These are phyloP conservation scores for Wickerhamomyces kurtzmanii DNA, from an alignment of 805 yeast species.

Conservation along the genomic window DNA sequence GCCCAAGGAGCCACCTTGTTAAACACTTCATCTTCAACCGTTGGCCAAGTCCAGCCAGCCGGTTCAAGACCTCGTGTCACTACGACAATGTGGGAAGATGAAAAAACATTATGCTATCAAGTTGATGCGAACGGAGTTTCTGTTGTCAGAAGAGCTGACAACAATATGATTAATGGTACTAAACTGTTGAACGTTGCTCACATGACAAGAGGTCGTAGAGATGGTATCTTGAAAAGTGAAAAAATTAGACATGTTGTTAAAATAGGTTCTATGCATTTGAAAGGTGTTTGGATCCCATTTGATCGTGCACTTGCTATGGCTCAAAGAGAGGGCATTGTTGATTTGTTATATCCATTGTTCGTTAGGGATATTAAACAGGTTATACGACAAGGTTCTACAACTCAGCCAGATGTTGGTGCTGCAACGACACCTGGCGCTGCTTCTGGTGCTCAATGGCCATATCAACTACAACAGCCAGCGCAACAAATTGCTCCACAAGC, in stretches of 20 bases:
- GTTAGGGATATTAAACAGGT: constrained; percentile 60
- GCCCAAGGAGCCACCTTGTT: not conserved
- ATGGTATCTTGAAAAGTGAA: constrained; percentile 73
- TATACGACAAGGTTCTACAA: constrained; percentile 24
- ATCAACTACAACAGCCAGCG: constrained; percentile 2
- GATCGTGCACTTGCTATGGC: constrained; percentile 79
- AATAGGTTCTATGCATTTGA: constrained; percentile 79
- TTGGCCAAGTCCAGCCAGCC: constrained; percentile 19
- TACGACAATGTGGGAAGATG: constrained; percentile 90
- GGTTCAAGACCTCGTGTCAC: constrained; percentile 49
- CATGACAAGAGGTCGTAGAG: constrained; percentile 82
- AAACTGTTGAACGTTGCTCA: constrained; percentile 76
- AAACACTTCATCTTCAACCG: not conserved
- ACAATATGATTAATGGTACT: constrained; percentile 81
- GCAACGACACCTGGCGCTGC: constrained; percentile 2
- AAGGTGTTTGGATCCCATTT: constrained; percentile 88
- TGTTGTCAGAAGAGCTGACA: constrained; percentile 78
- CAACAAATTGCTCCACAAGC: constrained; percentile 4
- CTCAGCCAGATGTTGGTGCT: constrained; percentile 13
- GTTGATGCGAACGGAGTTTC: constrained; percentile 76
- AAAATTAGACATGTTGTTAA: constrained; percentile 73
- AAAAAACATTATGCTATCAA: constrained; percentile 74
- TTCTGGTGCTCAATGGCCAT: constrained; percentile 8
- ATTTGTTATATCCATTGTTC: constrained; percentile 55
- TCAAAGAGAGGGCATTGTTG: constrained; percentile 65